phyloP scores from a whole-genome alignment of 257 asterid species.

The Solanum bulbocastanum region DNA sequence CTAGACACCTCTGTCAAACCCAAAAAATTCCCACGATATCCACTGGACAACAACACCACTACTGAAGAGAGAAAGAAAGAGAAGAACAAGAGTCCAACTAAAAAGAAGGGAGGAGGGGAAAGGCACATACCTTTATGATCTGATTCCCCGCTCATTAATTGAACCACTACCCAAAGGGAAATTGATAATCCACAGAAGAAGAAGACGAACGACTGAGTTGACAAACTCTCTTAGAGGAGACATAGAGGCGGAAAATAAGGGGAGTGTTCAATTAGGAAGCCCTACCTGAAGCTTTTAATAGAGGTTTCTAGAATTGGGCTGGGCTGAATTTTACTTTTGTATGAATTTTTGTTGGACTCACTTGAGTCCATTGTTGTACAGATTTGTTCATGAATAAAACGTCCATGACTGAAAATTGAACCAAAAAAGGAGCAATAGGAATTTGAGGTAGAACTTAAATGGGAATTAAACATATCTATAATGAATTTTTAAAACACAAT shows the following conservation, averaged over 20 bases:
- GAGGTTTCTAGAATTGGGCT: not conserved
- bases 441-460: not conserved
- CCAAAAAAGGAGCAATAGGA: not conserved
- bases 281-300: not conserved
- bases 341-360: not conserved
- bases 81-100: not conserved
- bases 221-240: not conserved
- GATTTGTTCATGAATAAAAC: too few relatives aligned
- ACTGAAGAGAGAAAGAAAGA: not conserved
- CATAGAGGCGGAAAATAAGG: not conserved
- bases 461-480: not conserved
- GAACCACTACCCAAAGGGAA: not conserved
- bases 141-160: not conserved
- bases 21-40: not conserved
- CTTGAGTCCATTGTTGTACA: not conserved
- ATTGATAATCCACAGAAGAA: too few relatives aligned
- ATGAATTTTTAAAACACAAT: not conserved
- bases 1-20: not conserved
- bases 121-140: not conserved
- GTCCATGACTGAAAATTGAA: not conserved
- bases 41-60: not conserved
- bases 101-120: not conserved
- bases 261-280: not conserved
- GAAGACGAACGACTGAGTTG: not conserved
- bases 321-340: not conserved